Evolutionary conservation across 1,284 basidiomycete genomes (phyloP).

Genomic region (Xerocomus alliaceus): DNA sequence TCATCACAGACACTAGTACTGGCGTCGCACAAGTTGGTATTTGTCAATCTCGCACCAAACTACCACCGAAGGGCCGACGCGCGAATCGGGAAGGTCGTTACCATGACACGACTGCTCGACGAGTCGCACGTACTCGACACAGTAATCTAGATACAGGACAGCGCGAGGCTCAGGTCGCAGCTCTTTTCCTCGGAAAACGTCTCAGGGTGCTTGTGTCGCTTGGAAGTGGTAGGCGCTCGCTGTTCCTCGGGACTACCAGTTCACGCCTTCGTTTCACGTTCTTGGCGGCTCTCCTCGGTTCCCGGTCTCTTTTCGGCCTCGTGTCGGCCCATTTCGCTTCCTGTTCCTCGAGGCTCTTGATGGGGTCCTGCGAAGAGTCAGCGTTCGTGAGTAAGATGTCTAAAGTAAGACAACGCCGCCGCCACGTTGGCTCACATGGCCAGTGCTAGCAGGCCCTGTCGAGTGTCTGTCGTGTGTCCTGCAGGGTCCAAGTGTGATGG

Average conservation of each 20-base stretch:
- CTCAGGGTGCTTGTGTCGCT: background rate
- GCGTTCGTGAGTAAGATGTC: background rate
- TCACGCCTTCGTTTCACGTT: no score
- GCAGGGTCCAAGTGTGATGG: no score
- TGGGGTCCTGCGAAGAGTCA: background rate
- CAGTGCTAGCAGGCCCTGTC: no score
- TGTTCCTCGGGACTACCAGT: no score
- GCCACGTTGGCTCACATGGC: no score
- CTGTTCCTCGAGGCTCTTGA: constrained; percentile 4
- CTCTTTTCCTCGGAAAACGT: background rate
- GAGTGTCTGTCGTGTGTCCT: no score
- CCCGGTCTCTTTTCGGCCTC: background rate
- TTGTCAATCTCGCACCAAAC: no score
- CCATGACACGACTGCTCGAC: constrained; percentile 11
- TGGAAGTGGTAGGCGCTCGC: background rate
- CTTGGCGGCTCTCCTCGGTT: no score
- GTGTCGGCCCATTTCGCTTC: background rate
- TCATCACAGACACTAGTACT: constrained; percentile 9
- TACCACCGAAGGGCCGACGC: no score
- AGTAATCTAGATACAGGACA: background rate
- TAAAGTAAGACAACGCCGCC: background rate
- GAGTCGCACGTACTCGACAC: no score
- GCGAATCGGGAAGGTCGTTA: constrained; percentile 22
- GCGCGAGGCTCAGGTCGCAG: no score
- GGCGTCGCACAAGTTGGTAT: no score